Percentiles rank a stretch among this genome's conserved stretches.
Evolutionary conservation across 345 rosid species (phyloP).

Genomic region (Populus davidiana): DNA sequence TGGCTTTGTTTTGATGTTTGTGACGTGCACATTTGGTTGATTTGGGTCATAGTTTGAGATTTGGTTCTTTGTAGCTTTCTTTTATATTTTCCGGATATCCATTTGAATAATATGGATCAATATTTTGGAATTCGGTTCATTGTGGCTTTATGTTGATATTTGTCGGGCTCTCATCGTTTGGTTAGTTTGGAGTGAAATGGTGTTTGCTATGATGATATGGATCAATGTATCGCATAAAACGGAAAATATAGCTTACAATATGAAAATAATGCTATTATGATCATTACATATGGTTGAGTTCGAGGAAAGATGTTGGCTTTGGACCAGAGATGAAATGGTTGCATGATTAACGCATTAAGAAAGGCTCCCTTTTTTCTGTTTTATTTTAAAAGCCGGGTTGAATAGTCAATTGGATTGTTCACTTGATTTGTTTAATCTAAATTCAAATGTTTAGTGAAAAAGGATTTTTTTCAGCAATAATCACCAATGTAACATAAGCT

Average conservation of each 20-base stretch:
- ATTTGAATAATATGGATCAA: neutral
- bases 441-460: neutral
- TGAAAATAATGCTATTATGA: neutral
- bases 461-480: neutral
- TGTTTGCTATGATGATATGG: constrained; percentile 1
- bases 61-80: neutral
- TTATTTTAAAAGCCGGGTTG: neutral
- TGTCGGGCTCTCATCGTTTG: neutral
- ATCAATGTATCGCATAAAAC: constrained; percentile 1
- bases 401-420: neutral
- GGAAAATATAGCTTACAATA: neutral
- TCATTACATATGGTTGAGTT: neutral
- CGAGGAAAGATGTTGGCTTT: neutral
- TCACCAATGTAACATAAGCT: neutral
- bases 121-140: neutral
- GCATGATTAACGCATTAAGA: neutral
- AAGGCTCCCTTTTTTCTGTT: neutral
- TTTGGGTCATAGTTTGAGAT: neutral
- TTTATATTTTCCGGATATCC: neutral
- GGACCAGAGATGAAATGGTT: neutral
- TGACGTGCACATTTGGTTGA: neutral
- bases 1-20: neutral
- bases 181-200: neutral
- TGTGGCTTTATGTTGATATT: neutral
- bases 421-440: neutral